These are phyloP conservation scores for Solanum paucissectum DNA, from an alignment of 257 asterid species.

Conservation along the genomic window DNA sequence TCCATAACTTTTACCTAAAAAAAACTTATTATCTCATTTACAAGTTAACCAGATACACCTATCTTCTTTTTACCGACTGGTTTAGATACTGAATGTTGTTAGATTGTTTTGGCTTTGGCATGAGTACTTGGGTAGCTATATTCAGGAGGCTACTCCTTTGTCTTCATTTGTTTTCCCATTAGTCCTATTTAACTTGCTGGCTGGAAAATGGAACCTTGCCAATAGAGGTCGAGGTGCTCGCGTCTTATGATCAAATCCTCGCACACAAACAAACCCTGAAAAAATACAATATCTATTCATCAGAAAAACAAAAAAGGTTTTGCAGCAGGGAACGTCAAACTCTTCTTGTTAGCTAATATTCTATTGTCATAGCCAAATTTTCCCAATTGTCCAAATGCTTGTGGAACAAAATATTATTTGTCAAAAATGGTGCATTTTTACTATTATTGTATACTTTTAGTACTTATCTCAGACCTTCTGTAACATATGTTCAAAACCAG, in stretches of 20 bases:
- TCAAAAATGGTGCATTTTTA: neutral
- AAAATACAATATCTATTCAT: neutral
- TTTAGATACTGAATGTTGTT: neutral
- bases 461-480: neutral
- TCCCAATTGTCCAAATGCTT: neutral
- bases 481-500: neutral
- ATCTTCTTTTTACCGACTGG: neutral
- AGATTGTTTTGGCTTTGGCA: neutral
- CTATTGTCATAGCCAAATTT: neutral
- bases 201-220: conserved; percentile 88
- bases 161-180: conserved; percentile 43
- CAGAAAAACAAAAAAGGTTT: neutral
- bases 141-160: conserved; percentile 6
- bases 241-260: conserved; percentile 76
- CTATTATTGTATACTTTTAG: neutral
- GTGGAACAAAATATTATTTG: neutral
- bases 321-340: neutral
- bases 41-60: neutral
- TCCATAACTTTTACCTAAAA: neutral
- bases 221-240: conserved; percentile 89
- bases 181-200: conserved; percentile 51
- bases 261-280: conserved; percentile 89
- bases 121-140: conserved; percentile 9
- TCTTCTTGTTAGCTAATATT: neutral
- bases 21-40: neutral